These are phyloP conservation scores for Capsicum rhomboideum DNA, from an alignment of 257 asterid genomes.

Conservation along the genomic window DNA sequence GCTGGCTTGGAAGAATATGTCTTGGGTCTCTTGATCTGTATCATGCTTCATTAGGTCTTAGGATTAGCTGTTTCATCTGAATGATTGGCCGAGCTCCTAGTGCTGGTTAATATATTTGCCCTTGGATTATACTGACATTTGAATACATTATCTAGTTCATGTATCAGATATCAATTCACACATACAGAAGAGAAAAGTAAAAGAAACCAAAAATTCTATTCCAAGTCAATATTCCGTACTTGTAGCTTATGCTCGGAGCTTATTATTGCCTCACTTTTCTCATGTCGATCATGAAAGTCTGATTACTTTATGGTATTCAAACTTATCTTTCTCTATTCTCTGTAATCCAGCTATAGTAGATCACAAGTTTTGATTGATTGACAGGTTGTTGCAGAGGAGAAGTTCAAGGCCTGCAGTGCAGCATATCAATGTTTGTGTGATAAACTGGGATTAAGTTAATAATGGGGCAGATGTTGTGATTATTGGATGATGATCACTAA, in stretches of 20 bases:
- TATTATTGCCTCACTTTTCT: neutral
- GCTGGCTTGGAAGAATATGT: neutral
- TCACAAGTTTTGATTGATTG: neutral
- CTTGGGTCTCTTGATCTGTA: neutral
- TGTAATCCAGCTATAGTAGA: neutral
- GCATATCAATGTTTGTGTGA: slow-evolving; percentile 83
- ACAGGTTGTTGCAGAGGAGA: slow-evolving; percentile 83
- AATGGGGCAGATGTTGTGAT: neutral
- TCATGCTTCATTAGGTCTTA: neutral
- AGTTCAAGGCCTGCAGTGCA: slow-evolving; percentile 89
- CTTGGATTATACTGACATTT: neutral
- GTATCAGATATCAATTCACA: neutral
- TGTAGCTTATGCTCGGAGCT: neutral
- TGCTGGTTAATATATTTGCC: neutral
- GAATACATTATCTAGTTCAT: neutral
- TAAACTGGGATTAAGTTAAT: slow-evolving; percentile 32
- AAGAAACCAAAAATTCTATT: neutral
- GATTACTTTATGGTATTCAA: neutral
- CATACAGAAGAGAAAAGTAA: neutral
- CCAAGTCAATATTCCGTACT: neutral
- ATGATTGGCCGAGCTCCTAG: neutral
- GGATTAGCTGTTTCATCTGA: neutral
- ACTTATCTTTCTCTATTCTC: neutral
- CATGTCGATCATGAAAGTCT: neutral
- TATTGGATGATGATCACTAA: neutral